Evolutionary conservation across 768 basidiomycete species (phyloP).

Genomic region (Macrolepiota albuminosa): DNA sequence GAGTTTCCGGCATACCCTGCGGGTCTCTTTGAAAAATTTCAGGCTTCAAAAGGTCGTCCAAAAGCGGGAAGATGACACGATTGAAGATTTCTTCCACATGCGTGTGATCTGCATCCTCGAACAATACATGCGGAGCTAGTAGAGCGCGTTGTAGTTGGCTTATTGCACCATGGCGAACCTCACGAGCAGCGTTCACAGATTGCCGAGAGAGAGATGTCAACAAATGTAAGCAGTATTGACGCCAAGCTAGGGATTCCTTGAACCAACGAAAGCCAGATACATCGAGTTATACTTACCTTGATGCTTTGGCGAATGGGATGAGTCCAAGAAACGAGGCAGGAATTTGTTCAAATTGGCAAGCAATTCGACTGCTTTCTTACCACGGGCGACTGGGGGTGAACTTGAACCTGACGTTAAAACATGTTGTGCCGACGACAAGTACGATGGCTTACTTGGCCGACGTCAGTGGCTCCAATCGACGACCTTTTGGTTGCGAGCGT

Average conservation of each 20-base stretch:
- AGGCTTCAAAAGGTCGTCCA: constrained; percentile 87
- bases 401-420: constrained; percentile 29
- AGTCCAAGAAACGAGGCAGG: constrained; percentile 54
- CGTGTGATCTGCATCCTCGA: constrained; percentile 50
- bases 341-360: constrained; percentile 68
- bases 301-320: constrained; percentile 31
- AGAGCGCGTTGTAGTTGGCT: constrained; percentile 80
- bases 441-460: constrained; percentile 42
- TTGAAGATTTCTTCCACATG: constrained; percentile 86
- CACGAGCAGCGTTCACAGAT: constrained; percentile 77
- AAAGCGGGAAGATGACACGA: constrained; percentile 81
- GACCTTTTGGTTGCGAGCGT: constrained; percentile 49
- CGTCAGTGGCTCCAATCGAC: constrained; percentile 45
- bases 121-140: constrained; percentile 66
- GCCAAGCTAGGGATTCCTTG: constrained; percentile 55
- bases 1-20: constrained; percentile 85
- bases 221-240: constrained; percentile 68
- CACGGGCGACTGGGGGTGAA: constrained; percentile 75
- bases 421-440: neutral
- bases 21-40: constrained; percentile 78
- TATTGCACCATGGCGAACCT: constrained; percentile 79
- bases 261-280: neutral
- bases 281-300: constrained; percentile 32
- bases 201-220: constrained; percentile 72
- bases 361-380: constrained; percentile 77